These are phyloP conservation scores for Alternaria solani DNA, from an alignment of 2,329 filamentous ascomycete species.

Conservation along the genomic window DNA sequence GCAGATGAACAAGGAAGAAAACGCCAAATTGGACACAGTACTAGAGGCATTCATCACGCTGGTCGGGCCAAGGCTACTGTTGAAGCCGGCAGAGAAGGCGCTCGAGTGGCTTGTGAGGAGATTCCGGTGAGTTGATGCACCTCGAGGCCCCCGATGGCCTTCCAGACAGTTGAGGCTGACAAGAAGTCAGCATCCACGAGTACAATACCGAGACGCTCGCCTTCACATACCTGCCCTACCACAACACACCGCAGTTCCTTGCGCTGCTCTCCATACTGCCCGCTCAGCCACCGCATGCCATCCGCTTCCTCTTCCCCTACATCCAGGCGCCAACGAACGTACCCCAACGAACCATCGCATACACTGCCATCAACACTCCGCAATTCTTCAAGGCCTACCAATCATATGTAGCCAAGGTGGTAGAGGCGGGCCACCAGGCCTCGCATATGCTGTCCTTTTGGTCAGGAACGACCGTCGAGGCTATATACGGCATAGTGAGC, in stretches of 20 bases:
- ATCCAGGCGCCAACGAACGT: slow-evolving; percentile 77
- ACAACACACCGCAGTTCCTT: slow-evolving; percentile 83
- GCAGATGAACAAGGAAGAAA: slow-evolving; percentile 82
- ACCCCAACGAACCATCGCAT: slow-evolving; percentile 81
- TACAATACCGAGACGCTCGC: slow-evolving; percentile 82
- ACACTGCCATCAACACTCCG: slow-evolving; percentile 80
- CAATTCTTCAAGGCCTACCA: slow-evolving; percentile 80
- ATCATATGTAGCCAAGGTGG: slow-evolving; percentile 77
- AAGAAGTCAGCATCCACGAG: slow-evolving; percentile 73
- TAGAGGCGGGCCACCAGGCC: slow-evolving; percentile 75
- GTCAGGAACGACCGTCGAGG: slow-evolving; percentile 86
- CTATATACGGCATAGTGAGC: slow-evolving; percentile 83
- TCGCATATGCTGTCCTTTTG: slow-evolving; percentile 85
- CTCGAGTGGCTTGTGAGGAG: slow-evolving; percentile 94
- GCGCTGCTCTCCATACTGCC: slow-evolving; percentile 89
- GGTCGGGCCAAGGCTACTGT: slow-evolving; percentile 75
- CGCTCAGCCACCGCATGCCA: slow-evolving; percentile 73
- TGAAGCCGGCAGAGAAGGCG: slow-evolving; percentile 88
- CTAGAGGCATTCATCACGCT: slow-evolving; percentile 85
- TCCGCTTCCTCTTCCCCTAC: slow-evolving; percentile 88
- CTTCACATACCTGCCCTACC: slow-evolving; percentile 90
- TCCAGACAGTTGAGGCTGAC: not conserved
- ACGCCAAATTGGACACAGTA: slow-evolving; percentile 78
- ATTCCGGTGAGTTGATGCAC: slow-evolving; percentile 61
- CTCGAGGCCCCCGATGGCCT: not conserved